Base-by-base conservation (phyloP, 2,329 filamentous ascomycete genomes). In the Fusarium subtropicale region DNA sequence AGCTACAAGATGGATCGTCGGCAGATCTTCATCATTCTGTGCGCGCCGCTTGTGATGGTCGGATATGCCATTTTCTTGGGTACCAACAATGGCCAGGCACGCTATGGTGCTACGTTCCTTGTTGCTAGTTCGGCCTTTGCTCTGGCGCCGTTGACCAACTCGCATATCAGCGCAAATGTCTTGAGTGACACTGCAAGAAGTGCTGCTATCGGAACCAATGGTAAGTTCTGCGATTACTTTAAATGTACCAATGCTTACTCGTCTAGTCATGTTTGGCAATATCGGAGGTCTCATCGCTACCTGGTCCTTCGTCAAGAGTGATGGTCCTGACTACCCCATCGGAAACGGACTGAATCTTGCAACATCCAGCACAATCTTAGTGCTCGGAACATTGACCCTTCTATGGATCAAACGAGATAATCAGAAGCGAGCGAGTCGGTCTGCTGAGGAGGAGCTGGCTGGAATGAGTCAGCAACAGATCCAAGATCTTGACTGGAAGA, bases 51-150 rank as follows among this genome's bases (percentile, higher is more conserved):
- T 8, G 87, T 90, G 69, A 92, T 93, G 84, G 75, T 85, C 5
- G 91, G 91, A 0, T 92, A 92, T 77, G 87, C 87, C 75, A 89
- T 92, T 84, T 92, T 92, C 79, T 81, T 92, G 1, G 89, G 87
- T 7, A 86, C 82, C 16, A 77, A 77, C 5, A 75, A 86, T 52
- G 66, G 82, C 0, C 79, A 81, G 30, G 86, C 88, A 3, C 86
- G 90, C 20, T 93, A 93, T 75, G 90, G 85, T 1, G 91, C 90
- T 0, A 91, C 89, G 0, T 93, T 93, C 78, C 77, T 93, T 58
- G 88, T 92, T 56, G 86, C 90, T 2, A 66, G 62, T 10, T 66
- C 56, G 1, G 63, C 51, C 3, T 66, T 66, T 39, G 60, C 64
- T 16, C 33, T 66, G 10, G 65, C 28, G 10, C 65, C 65, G 18